A percentile compares a stretch with the other conserved stretches of the same genome.
phyloP scores from a whole-genome alignment of 371 early-diverging fungal species.

The Mortierella sp. region DNA sequence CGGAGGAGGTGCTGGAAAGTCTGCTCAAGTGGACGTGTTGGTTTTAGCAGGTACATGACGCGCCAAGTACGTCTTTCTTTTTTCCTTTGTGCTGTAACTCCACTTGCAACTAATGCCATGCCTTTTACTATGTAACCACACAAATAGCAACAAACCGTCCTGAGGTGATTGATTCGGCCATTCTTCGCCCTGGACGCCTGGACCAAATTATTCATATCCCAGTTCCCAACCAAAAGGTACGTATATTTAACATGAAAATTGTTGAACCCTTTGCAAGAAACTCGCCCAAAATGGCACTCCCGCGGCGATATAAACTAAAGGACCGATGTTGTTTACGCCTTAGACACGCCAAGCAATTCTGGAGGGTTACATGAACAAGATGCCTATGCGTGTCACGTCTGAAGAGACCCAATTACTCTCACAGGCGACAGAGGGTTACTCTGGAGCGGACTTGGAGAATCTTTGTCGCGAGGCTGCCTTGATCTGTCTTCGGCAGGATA shows the following conservation, averaged over 20 bases:
- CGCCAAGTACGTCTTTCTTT: background rate
- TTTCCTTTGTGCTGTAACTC: background rate
- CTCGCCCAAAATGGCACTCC: background rate
- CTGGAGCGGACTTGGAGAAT: constrained; percentile 76
- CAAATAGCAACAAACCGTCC: constrained; percentile 72
- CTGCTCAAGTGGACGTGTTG: constrained; percentile 72
- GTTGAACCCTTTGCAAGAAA: background rate
- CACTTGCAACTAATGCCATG: background rate
- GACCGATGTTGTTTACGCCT: background rate
- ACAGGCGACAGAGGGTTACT: constrained; percentile 62
- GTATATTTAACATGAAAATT: background rate
- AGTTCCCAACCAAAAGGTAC: constrained; percentile 84
- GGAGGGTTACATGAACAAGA: constrained; percentile 69
- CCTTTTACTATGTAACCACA: background rate
- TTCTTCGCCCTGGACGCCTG: constrained; percentile 98
- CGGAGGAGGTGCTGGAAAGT: constrained; percentile 49
- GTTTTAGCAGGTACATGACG: constrained; percentile 78
- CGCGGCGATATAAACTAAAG: background rate
- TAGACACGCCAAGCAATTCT: constrained; percentile 57
- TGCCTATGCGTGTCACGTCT: constrained; percentile 64
- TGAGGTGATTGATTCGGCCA: constrained; percentile 93
- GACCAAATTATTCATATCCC: constrained; percentile 99
- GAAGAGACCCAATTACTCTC: constrained; percentile 57
- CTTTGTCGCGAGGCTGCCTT: constrained; percentile 75
- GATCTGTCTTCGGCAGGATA: constrained; percentile 69